Evolutionary conservation across 495 filamentous ascomycete genomes (phyloP).

Genomic region (Pyrenula aspistea): DNA sequence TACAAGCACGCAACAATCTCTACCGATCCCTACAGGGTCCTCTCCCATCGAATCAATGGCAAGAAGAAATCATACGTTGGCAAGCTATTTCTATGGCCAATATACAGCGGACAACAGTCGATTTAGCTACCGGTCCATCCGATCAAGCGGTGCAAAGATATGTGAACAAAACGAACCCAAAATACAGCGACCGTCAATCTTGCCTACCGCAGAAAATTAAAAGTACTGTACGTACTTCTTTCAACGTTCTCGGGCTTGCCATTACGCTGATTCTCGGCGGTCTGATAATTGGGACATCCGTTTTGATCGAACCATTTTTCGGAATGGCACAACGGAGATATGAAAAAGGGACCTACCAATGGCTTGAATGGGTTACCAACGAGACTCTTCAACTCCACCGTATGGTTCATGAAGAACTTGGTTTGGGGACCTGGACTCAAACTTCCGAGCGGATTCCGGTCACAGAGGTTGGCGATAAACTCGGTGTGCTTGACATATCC

Average conservation of each 20-base stretch:
- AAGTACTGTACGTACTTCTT: not conserved
- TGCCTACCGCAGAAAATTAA: not conserved
- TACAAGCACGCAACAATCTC: not conserved
- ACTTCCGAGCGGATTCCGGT: not conserved
- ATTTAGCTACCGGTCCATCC: not conserved
- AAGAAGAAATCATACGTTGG: not conserved
- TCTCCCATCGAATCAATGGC: not conserved
- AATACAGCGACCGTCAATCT: not conserved
- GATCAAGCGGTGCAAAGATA: not conserved
- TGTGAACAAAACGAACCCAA: not conserved
- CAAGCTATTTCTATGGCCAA: not conserved
- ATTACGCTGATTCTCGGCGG: conserved; percentile 13
- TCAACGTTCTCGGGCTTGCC: conserved; percentile 10
- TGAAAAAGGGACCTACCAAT: conserved; percentile 7
- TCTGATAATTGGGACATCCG: conserved; percentile 10
- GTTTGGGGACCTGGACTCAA: conserved; percentile 8
- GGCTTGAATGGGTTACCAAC: conserved; percentile 11
- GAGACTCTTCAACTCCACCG: conserved; percentile 13
- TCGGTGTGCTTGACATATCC: not conserved
- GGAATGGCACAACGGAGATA: not conserved
- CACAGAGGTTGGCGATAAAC: not conserved
- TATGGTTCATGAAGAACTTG: conserved; percentile 14
- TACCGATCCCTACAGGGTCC: not conserved
- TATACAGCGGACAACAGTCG: not conserved
- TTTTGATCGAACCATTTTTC: conserved; percentile 5